Evolutionary conservation across 345 rosid genomes (phyloP).

Genomic region (Pugionium dolabratum): DNA sequence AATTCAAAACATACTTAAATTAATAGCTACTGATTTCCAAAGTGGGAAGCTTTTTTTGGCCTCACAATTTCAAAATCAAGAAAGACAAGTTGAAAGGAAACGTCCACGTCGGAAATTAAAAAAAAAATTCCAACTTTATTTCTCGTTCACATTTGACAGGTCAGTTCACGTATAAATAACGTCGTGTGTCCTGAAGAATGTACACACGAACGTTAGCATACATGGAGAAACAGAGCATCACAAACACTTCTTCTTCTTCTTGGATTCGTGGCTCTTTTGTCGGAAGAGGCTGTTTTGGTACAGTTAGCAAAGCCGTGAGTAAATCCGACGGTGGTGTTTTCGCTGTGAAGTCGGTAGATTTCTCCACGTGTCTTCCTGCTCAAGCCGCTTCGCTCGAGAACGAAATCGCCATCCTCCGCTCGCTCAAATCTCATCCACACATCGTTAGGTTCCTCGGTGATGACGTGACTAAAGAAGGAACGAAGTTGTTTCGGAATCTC

Average conservation of each 20-base stretch:
- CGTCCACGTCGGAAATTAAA: constrained; percentile 33
- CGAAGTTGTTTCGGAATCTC: constrained; percentile 55
- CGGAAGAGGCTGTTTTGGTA: constrained; percentile 65
- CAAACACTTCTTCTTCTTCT: constrained; percentile 37
- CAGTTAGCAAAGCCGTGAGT: constrained; percentile 49
- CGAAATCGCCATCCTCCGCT: constrained; percentile 58
- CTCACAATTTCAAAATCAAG: constrained; percentile 36
- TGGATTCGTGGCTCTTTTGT: constrained; percentile 59
- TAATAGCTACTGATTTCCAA: constrained; percentile 8
- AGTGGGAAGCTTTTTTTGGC: constrained; percentile 35
- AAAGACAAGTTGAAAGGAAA: constrained; percentile 39
- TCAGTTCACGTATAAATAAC: constrained; percentile 36
- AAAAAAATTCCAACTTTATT: constrained; percentile 35
- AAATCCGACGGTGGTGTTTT: constrained; percentile 48
- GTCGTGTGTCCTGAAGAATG: constrained; percentile 34
- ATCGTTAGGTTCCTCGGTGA: constrained; percentile 57
- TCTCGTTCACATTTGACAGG: constrained; percentile 36
- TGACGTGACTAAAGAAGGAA: constrained; percentile 46
- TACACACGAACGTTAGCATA: constrained; percentile 34
- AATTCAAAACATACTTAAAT: neutral
- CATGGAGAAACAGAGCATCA: constrained; percentile 31
- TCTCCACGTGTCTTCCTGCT: constrained; percentile 39
- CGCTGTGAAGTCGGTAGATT: constrained; percentile 63
- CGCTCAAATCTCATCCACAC: constrained; percentile 48
- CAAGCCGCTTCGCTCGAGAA: constrained; percentile 54